Evolutionary conservation across 1,284 basidiomycete genomes (phyloP), one percentile per base, ranked within the genome.

Genomic region (Irpex rosettiformis): DNA sequence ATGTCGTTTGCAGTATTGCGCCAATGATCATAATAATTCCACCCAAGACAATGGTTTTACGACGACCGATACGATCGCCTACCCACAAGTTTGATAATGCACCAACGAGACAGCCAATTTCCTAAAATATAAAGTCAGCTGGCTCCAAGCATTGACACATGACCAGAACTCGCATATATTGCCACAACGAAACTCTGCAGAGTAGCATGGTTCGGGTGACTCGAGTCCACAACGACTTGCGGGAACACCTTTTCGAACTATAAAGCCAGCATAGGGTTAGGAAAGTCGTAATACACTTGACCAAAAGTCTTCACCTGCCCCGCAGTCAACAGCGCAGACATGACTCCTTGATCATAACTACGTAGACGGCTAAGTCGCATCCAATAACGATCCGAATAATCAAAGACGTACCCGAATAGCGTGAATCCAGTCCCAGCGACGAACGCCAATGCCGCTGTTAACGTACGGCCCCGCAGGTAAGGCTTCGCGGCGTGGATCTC

Each of bases 261-360:
- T 1, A 22, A 47, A 8, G 24, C 37, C 21, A 33, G 30, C 48
- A 27, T 61, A 30, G 55, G 49, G 45, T 52, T 21, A 45, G 56
- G 30, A 24, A 47, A 29, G 18, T 13, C 4, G 27, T 11, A 24
- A 18, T 24, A 29, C 37, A 13, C 48, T 18, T 11, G 11, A 10
- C 28, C 16, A 40, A 29, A 28, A 28, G 29, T 29, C 60, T 61
- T 37, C 33, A 77, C 79, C 71, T 80, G 78, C 57, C 73, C 73
- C 18, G 80, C 79, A 21, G 79, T 81, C 29, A 85, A 70, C 18
- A 86, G 71, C 1, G 83, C 80, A 43, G 80, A 82, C 83, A 86
- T 85, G 30, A 86, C 83, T 60, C 84, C 84, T 64, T 86, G 84
- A 65, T 86, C 84, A 72, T 86, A 86, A 16, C 80, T 82, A 27